Base-by-base conservation (phyloP, 116 monocot species). In the Phalaenopsis hybrid region DNA sequence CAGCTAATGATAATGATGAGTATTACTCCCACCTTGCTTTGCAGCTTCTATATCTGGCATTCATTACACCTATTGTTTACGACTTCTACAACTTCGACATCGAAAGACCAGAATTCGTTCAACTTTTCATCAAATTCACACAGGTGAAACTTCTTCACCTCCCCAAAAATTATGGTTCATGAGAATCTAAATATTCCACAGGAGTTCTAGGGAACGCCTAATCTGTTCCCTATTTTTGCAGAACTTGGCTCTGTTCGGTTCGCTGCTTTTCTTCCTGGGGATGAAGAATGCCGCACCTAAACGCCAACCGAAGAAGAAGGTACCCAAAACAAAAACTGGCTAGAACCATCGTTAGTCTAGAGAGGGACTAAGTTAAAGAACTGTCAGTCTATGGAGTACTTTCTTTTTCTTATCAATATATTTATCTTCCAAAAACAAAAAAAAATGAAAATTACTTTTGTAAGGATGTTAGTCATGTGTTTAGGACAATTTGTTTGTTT, bases 1-100 rank as follows among this genome's bases (percentile, higher is more conserved):
- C 28, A 28, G 28, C 28, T 28, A 28, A 28, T 28, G 28, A 28
- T 28, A 28, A 49, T 49, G 49, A 49, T 49, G 49, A 49, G 6
- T 49, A 49, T 49, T 0, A 49, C 49, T 49, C 49, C 49, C 10
- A 49, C 28, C 49, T 52, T 72, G 11, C 15, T 72, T 72, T 80
- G 79, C 88, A 91, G 93, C 70, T 91, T 51, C 51, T 87, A 6
- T 87, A 95, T 67, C 74, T 95, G 57, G 79, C 85, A 82, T 81
- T 95, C 45, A 82, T 88, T 28, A 89, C 88, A 44, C 95, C 95
- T 16, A 77, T 95, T 20, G 69, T 88, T 58, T 88, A 92, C 15
- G 95, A 95, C 84, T 95, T 95, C 89, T 95, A 95, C 84, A 95
- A 95, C 85, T 91, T 88, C 59, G 89, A 92, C 74, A 75, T 89